Conservation (phyloP, 805 yeast species). For the Ogataea methanolica region DNA sequence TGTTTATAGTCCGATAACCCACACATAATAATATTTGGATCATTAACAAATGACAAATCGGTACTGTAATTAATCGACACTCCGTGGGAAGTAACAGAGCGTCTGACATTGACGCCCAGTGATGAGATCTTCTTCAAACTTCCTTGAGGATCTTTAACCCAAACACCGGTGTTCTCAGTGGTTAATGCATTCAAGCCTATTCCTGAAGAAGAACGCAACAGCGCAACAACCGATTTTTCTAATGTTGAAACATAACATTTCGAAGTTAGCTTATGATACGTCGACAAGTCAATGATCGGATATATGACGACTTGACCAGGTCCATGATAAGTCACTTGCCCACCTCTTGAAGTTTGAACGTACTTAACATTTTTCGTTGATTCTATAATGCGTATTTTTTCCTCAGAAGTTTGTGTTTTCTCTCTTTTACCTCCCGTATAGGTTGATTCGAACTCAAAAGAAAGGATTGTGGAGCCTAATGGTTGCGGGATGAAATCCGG, state of each 20-base stretch:
- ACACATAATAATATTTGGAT: constrained; percentile 67
- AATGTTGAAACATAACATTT: constrained; percentile 48
- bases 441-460: constrained; percentile 82
- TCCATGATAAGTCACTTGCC: constrained; percentile 95
- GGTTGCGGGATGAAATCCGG: constrained; percentile 28
- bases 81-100: constrained; percentile 88
- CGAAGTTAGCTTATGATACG: constrained; percentile 47
- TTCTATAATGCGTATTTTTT: constrained; percentile 19
- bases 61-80: constrained; percentile 75
- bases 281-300: constrained; percentile 66
- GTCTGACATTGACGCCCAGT: constrained; percentile 80
- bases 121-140: constrained; percentile 69
- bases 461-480: constrained; percentile 64
- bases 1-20: constrained; percentile 67
- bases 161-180: constrained; percentile 82
- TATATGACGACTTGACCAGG: constrained; percentile 91
- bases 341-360: constrained; percentile 85
- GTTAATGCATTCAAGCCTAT: constrained; percentile 40
- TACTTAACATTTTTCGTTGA: constrained; percentile 48
- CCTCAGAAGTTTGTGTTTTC: constrained; percentile 40
- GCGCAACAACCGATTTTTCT: constrained; percentile 32
- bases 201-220: constrained; percentile 13
- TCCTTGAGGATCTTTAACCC: constrained; percentile 43
- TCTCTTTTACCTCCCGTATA: constrained; percentile 92
- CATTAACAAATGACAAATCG: constrained; percentile 65